Evolutionary conservation across 2,329 filamentous ascomycete genomes (phyloP).

Genomic region (Xylariales sp.): DNA sequence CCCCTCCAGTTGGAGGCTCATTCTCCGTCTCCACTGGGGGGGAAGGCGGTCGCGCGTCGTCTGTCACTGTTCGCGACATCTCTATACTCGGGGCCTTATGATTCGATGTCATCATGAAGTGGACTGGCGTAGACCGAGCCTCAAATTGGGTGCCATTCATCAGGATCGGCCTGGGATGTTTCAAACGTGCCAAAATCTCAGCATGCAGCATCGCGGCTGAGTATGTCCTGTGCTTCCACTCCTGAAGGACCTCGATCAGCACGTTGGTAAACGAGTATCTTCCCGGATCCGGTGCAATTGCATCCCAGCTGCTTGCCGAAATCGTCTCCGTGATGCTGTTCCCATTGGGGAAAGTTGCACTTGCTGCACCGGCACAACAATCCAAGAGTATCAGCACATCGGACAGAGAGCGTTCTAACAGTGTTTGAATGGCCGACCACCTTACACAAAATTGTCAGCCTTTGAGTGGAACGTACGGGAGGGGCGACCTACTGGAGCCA

Average conservation of each 20-base stretch:
- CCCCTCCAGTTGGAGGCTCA: constrained; percentile 19
- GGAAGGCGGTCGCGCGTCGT: constrained; percentile 29
- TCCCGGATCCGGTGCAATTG: constrained; percentile 55
- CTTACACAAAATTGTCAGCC: no score
- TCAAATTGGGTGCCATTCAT: constrained; percentile 56
- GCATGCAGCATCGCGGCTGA: constrained; percentile 59
- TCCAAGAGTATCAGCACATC: constrained; percentile 56
- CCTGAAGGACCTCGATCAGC: constrained; percentile 53
- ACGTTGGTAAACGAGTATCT: constrained; percentile 57
- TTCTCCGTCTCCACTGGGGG: constrained; percentile 24
- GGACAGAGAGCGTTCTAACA: constrained; percentile 52
- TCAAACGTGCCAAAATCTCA: constrained; percentile 54
- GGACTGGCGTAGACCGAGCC: constrained; percentile 53
- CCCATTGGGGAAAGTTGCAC: constrained; percentile 53
- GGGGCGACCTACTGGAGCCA: constrained; percentile 45
- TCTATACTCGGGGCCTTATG: constrained; percentile 56
- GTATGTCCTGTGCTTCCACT: constrained; percentile 51
- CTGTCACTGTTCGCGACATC: constrained; percentile 35
- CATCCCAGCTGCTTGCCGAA: constrained; percentile 58
- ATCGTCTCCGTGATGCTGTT: constrained; percentile 59
- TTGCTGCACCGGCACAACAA: constrained; percentile 57
- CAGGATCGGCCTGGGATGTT: constrained; percentile 53
- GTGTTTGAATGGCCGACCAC: constrained; percentile 58
- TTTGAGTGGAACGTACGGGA: no score
- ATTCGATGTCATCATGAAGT: constrained; percentile 61